These are phyloP conservation scores for Mrakia hoshinonis DNA, from an alignment of 768 basidiomycete species.

Conservation along the genomic window DNA sequence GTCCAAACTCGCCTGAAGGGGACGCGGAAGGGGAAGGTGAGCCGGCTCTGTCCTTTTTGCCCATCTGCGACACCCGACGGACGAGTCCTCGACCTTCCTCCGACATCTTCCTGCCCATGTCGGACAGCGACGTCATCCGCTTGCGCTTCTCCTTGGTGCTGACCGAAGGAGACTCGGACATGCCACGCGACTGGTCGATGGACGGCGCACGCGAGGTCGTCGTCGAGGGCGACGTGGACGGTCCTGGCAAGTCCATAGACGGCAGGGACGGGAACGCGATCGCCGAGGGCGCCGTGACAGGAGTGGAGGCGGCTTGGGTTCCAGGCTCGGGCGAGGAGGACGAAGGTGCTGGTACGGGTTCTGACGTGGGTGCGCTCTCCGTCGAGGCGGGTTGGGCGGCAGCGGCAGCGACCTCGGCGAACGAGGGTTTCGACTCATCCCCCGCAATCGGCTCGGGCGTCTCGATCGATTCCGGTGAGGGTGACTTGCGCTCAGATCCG, in stretches of 20 bases:
- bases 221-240: background rate
- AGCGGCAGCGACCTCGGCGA: background rate
- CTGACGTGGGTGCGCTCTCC: background rate
- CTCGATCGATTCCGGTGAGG: background rate
- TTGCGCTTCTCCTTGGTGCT: slow-evolving; percentile 19
- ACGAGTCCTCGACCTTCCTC: slow-evolving; percentile 19
- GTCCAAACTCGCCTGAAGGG: background rate
- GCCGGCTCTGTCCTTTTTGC: background rate
- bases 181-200: background rate
- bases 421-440: background rate
- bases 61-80: slow-evolving; percentile 9
- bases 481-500: background rate
- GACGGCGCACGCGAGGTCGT: background rate
- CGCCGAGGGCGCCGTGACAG: too few relatives aligned
- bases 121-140: slow-evolving; percentile 9
- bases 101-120: slow-evolving; percentile 19
- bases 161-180: slow-evolving; percentile 1
- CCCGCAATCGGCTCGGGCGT: background rate
- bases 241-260: too few relatives aligned
- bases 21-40: background rate
- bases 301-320: too few relatives aligned
- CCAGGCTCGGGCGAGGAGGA: too few relatives aligned
- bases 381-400: background rate
- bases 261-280: too few relatives aligned
- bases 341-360: too few relatives aligned